Evolutionary conservation across 1,284 basidiomycete genomes (phyloP).

Genomic region (Megacollybia platyphylla): DNA sequence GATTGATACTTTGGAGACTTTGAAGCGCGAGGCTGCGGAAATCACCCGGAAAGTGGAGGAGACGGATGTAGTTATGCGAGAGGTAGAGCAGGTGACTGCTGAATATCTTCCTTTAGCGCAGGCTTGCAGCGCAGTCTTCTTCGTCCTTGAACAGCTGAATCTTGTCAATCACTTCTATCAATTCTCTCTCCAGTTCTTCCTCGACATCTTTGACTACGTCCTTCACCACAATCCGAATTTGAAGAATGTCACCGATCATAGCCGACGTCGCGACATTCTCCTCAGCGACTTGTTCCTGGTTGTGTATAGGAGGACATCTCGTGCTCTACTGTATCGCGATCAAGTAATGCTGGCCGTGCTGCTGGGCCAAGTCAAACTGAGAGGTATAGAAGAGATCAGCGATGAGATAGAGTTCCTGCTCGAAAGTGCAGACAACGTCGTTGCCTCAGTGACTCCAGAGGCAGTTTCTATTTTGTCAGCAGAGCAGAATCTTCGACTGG

Average conservation of each 20-base stretch:
- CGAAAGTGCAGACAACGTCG: constrained; percentile 71
- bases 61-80: constrained; percentile 90
- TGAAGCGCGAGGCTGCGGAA: constrained; percentile 96
- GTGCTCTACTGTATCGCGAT: constrained; percentile 86
- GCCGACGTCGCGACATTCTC: constrained; percentile 71
- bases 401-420: constrained; percentile 88
- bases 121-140: constrained; percentile 95
- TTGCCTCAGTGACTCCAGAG: constrained; percentile 24
- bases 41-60: constrained; percentile 96
- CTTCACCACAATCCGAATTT: constrained; percentile 88
- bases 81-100: constrained; percentile 90
- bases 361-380: constrained; percentile 82
- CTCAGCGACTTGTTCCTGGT: constrained; percentile 86
- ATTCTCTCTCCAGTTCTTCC: constrained; percentile 96
- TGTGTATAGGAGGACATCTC: constrained; percentile 83
- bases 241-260: constrained; percentile 64
- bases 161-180: constrained; percentile 98
- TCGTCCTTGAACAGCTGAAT: constrained; percentile 91
- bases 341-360: constrained; percentile 86
- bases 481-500: constrained; percentile 62
- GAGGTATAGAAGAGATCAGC: constrained; percentile 64
- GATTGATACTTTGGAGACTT: constrained; percentile 90
- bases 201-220: constrained; percentile 95
- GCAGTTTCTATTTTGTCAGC: constrained; percentile 34
- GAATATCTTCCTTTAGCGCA: constrained; percentile 94